Evolutionary conservation across 352 stramenopile genomes (phyloP).

Genomic region (Phytopythium delawarense): DNA sequence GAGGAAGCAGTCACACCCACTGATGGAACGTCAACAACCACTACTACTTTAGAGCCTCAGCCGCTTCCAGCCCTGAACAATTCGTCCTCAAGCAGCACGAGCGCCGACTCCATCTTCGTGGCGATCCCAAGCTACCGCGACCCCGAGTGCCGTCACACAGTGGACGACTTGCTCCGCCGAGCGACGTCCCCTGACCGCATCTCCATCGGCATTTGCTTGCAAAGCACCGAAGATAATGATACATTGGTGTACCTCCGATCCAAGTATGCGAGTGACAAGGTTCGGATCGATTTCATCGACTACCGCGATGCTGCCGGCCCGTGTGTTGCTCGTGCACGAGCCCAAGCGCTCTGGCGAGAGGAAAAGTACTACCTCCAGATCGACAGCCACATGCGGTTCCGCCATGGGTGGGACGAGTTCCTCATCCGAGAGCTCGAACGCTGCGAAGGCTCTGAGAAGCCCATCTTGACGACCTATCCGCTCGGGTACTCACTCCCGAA

Average conservation of each 20-base stretch:
- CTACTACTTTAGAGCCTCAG: conserved; percentile 1
- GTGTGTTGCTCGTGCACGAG: conserved; percentile 82
- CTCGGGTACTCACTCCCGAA: conserved; percentile 86
- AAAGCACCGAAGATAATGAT: conserved; percentile 58
- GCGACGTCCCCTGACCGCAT: conserved; percentile 68
- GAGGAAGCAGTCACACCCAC: neutral
- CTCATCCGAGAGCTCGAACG: conserved; percentile 73
- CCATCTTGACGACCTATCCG: conserved; percentile 93
- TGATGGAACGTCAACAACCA: neutral
- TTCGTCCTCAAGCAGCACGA: neutral
- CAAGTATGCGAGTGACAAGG: conserved; percentile 27
- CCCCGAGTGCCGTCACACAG: conserved; percentile 82
- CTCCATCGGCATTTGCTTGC: conserved; percentile 85
- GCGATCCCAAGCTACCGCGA: conserved; percentile 93
- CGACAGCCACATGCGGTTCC: conserved; percentile 93
- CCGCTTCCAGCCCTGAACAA: neutral
- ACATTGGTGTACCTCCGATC: conserved; percentile 31
- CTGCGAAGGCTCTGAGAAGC: conserved; percentile 32
- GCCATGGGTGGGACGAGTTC: conserved; percentile 85
- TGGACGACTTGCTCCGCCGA: conserved; percentile 64
- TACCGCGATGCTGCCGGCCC: conserved; percentile 82
- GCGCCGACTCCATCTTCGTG: conserved; percentile 86
- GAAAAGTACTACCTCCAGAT: conserved; percentile 94
- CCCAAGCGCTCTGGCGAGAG: conserved; percentile 72
- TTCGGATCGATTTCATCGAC: conserved; percentile 59